These are phyloP conservation scores for Chlorencoelia australis DNA, from an alignment of 2,329 filamentous ascomycete species.

Conservation along the genomic window DNA sequence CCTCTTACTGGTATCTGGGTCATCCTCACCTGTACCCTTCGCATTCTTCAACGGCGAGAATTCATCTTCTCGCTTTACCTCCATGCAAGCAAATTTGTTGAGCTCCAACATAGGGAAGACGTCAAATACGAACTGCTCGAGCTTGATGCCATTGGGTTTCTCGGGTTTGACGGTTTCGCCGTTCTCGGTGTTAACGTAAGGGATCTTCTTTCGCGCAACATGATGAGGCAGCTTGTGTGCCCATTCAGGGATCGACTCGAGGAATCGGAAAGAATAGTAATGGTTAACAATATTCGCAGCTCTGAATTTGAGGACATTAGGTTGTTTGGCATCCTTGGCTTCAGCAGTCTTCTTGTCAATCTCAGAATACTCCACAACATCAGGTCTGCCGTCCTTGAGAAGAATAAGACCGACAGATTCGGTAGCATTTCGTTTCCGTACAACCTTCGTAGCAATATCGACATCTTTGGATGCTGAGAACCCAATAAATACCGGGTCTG, in stretches of 20 bases:
- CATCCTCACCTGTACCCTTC: slow-evolving; percentile 76
- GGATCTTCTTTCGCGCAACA: slow-evolving; percentile 97
- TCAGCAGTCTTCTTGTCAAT: slow-evolving; percentile 85
- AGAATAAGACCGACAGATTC: slow-evolving; percentile 94
- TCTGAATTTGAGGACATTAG: slow-evolving; percentile 81
- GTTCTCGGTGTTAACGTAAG: slow-evolving; percentile 63
- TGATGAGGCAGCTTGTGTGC: slow-evolving; percentile 83
- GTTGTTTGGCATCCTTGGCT: slow-evolving; percentile 73
- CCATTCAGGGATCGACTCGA: slow-evolving; percentile 84
- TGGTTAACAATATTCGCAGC: slow-evolving; percentile 99
- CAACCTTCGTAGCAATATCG: slow-evolving; percentile 98
- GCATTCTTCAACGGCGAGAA: slow-evolving; percentile 96
- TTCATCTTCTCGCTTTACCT: slow-evolving; percentile 94
- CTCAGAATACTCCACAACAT: slow-evolving; percentile 98
- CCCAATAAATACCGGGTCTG: slow-evolving; percentile 89
- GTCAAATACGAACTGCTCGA: slow-evolving; percentile 98
- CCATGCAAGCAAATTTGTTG: slow-evolving; percentile 86
- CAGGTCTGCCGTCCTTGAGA: slow-evolving; percentile 89
- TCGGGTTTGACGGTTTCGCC: slow-evolving; percentile 81
- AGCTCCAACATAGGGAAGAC: slow-evolving; percentile 86
- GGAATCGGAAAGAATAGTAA: slow-evolving; percentile 93
- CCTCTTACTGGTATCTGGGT: slow-evolving; percentile 81
- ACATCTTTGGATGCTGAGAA: slow-evolving; percentile 82
- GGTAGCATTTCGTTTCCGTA: slow-evolving; percentile 92
- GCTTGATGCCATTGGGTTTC: slow-evolving; percentile 95